phyloP scores from a whole-genome alignment of 2,329 filamentous ascomycete species.

The Stachybotrys chlorohalonatus region DNA sequence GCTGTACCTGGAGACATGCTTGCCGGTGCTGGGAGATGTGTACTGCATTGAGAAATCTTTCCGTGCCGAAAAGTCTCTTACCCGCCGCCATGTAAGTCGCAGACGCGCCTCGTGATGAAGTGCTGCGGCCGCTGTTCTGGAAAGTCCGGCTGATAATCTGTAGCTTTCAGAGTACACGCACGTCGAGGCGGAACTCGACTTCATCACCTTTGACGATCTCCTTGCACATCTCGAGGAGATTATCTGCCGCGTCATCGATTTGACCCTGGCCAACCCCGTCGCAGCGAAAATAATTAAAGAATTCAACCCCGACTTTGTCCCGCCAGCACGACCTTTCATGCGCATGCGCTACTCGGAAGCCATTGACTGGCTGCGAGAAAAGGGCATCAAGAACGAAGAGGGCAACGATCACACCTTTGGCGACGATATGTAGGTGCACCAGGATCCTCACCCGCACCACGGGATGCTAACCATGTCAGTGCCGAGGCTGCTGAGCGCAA shows the following conservation, averaged over 20 bases:
- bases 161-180: slow-evolving; percentile 87
- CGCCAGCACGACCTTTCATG: slow-evolving; percentile 76
- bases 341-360: slow-evolving; percentile 94
- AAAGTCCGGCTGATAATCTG: background rate
- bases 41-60: slow-evolving; percentile 99
- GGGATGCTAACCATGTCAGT: slow-evolving; percentile 2
- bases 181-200: slow-evolving; percentile 93
- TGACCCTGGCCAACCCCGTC: slow-evolving; percentile 62
- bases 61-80: slow-evolving; percentile 93
- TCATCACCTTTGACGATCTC: slow-evolving; percentile 85
- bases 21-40: slow-evolving; percentile 85
- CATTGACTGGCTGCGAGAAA: slow-evolving; percentile 85
- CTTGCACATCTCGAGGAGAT: slow-evolving; percentile 79
- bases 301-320: slow-evolving; percentile 84
- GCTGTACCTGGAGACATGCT: slow-evolving; percentile 90
- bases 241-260: slow-evolving; percentile 76
- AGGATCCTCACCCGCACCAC: background rate
- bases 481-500: slow-evolving; percentile 91
- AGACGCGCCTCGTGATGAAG: background rate
- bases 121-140: no score
- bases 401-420: slow-evolving; percentile 84
- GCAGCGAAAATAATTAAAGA: slow-evolving; percentile 67
- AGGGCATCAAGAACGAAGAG: slow-evolving; percentile 89
- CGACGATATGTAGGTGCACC: slow-evolving; percentile 61
- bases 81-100: slow-evolving; percentile 60